A percentile compares a stretch with the other conserved stretches of the same genome.
phyloP scores from a whole-genome alignment of 1,139 yeast genomes.

The Candida freyschussii region DNA sequence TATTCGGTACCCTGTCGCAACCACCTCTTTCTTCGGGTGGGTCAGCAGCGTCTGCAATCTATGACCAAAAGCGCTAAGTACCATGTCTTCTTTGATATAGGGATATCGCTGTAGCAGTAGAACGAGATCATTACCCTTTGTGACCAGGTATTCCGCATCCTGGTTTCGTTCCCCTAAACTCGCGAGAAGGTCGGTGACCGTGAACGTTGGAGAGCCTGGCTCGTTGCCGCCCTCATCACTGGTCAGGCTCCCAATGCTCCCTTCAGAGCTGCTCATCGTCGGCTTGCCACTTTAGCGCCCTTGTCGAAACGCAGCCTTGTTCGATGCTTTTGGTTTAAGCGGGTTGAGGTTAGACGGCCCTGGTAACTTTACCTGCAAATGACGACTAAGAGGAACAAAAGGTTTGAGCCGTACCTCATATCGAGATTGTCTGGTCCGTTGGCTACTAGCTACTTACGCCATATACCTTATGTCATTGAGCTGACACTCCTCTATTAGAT shows the following conservation, averaged over 20 bases:
- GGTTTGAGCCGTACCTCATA: no score
- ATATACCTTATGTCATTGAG: background rate
- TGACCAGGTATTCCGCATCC: slow-evolving; percentile 24
- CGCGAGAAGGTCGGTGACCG: slow-evolving; percentile 34
- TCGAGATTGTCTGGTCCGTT: slow-evolving; percentile 1
- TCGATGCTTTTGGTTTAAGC: no score
- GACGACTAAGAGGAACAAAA: no score
- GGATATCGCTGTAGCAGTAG: slow-evolving; percentile 39
- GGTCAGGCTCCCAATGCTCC: slow-evolving; percentile 7
- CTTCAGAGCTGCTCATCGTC: slow-evolving; percentile 9
- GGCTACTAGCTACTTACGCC: background rate
- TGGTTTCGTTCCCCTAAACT: slow-evolving; percentile 23
- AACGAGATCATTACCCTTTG: slow-evolving; percentile 26
- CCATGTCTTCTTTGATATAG: slow-evolving; percentile 58
- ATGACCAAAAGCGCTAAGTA: slow-evolving; percentile 54
- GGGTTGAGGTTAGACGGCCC: no score
- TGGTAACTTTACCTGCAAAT: no score
- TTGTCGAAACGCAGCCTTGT: no score
- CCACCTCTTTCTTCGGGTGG: slow-evolving; percentile 55
- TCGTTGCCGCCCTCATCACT: slow-evolving; percentile 2
- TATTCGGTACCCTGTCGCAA: slow-evolving; percentile 73
- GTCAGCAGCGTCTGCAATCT: slow-evolving; percentile 58
- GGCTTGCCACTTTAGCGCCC: background rate
- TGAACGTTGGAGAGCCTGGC: slow-evolving; percentile 39
- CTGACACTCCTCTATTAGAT: background rate